phyloP scores from a whole-genome alignment of 345 rosid genomes.

The Eucalyptus marginata region DNA sequence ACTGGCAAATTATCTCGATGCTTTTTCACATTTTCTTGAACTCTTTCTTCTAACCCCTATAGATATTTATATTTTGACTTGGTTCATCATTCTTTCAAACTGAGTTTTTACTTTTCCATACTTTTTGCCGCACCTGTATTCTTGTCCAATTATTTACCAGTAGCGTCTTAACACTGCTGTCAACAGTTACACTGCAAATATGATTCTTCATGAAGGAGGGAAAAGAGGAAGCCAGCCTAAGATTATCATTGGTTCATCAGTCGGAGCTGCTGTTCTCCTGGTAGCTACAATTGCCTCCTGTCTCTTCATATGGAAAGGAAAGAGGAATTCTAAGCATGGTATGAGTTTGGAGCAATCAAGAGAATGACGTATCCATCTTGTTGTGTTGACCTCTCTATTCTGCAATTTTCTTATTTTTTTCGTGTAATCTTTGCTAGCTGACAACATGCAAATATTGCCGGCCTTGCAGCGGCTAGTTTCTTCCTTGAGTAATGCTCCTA shows the following conservation, averaged over 20 bases:
- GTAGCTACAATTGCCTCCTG: constrained; percentile 47
- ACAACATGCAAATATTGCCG: constrained; percentile 20
- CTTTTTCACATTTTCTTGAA: not conserved
- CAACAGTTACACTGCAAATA: constrained; percentile 62
- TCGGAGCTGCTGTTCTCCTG: constrained; percentile 69
- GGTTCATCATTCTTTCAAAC: not conserved
- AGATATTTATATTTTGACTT: not conserved
- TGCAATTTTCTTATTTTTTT: not conserved
- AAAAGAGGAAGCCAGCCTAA: constrained; percentile 30
- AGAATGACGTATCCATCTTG: not conserved
- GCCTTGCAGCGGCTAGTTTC: constrained; percentile 42
- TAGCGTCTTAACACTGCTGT: not conserved
- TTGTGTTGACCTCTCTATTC: not conserved
- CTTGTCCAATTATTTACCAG: not conserved
- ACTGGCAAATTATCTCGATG: not conserved
- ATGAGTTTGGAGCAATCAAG: not conserved
- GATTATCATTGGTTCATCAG: constrained; percentile 48
- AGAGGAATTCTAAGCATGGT: constrained; percentile 41
- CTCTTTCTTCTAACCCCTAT: not conserved
- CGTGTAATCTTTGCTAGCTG: constrained; percentile 18
- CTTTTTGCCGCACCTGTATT: not conserved
- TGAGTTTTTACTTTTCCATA: not conserved
- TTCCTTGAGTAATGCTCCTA: constrained; percentile 45
- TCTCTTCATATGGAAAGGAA: constrained; percentile 38
- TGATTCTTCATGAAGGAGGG: constrained; percentile 27